Evolutionary conservation across 768 basidiomycete genomes (phyloP).

Genomic region (Cystobasidium onofrii): DNA sequence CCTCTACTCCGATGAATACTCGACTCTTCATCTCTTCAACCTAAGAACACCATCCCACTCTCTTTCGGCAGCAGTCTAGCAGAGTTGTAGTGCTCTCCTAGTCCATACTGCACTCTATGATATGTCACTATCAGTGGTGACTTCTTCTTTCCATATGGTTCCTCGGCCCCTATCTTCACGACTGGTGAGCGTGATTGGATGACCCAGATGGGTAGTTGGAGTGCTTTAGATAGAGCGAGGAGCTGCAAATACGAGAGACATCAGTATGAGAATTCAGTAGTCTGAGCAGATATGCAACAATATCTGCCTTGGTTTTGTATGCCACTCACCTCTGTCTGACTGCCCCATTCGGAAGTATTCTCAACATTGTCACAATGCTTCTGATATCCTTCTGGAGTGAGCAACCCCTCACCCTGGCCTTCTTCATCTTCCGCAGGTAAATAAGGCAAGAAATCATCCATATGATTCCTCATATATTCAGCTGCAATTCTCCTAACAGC

Average conservation of each 20-base stretch:
- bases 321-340: constrained; percentile 75
- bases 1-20: no score
- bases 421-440: constrained; percentile 61
- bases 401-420: constrained; percentile 49
- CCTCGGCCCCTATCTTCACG: constrained; percentile 63
- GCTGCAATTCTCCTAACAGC: constrained; percentile 64
- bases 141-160: constrained; percentile 38
- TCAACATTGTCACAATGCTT: constrained; percentile 72
- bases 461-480: constrained; percentile 68
- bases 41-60: constrained; percentile 3
- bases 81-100: constrained; percentile 13
- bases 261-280: no score
- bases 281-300: no score
- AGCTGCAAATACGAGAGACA: constrained; percentile 52
- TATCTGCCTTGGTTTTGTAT: no score
- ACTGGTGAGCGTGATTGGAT: constrained; percentile 73
- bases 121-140: constrained; percentile 1
- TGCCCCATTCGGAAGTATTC: constrained; percentile 87
- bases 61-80: not conserved
- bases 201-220: constrained; percentile 77
- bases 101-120: constrained; percentile 11
- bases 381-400: constrained; percentile 37
- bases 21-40: not conserved
- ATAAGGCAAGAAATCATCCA: constrained; percentile 88
- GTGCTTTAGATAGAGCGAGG: constrained; percentile 71